Evolutionary conservation across 805 yeast genomes (phyloP).

Genomic region (Diddensiella transvaalensis): DNA sequence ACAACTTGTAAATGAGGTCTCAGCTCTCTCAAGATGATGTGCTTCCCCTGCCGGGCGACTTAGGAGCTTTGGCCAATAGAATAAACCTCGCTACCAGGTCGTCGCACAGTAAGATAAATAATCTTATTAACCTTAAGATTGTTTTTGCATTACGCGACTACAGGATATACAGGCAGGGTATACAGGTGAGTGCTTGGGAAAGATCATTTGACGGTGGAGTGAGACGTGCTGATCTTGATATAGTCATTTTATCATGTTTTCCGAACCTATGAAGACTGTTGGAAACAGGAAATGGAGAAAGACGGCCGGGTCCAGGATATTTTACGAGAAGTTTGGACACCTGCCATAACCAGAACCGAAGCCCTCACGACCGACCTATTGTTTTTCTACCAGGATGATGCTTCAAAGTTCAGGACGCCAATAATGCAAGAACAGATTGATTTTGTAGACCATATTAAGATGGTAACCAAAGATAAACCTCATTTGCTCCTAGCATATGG

Average conservation of each 20-base stretch:
- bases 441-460: slow-evolving; percentile 57
- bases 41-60: slow-evolving; percentile 73
- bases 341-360: slow-evolving; percentile 61
- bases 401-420: slow-evolving; percentile 54
- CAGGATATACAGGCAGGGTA: slow-evolving; percentile 74
- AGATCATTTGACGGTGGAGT: slow-evolving; percentile 53
- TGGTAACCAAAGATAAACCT: slow-evolving; percentile 58
- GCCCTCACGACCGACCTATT: slow-evolving; percentile 58
- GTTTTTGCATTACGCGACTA: slow-evolving; percentile 74
- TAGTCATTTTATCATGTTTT: slow-evolving; percentile 29
- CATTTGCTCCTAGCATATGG: slow-evolving; percentile 71
- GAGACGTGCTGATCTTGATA: neutral
- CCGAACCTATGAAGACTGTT: slow-evolving; percentile 27
- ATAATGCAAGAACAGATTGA: slow-evolving; percentile 58
- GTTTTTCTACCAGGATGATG: slow-evolving; percentile 58
- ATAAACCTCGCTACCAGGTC: slow-evolving; percentile 66
- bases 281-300: slow-evolving; percentile 26
- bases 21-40: slow-evolving; percentile 39
- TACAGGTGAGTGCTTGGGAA: slow-evolving; percentile 39
- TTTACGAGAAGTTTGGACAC: slow-evolving; percentile 60
- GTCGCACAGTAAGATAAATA: slow-evolving; percentile 66
- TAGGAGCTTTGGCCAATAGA: slow-evolving; percentile 80
- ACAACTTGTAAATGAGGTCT: too few species aligned
- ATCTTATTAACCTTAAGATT: slow-evolving; percentile 62
- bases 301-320: slow-evolving; percentile 40